Base-by-base conservation (phyloP, 2,329 filamentous ascomycete genomes). In the Fusarium staphyleae region DNA sequence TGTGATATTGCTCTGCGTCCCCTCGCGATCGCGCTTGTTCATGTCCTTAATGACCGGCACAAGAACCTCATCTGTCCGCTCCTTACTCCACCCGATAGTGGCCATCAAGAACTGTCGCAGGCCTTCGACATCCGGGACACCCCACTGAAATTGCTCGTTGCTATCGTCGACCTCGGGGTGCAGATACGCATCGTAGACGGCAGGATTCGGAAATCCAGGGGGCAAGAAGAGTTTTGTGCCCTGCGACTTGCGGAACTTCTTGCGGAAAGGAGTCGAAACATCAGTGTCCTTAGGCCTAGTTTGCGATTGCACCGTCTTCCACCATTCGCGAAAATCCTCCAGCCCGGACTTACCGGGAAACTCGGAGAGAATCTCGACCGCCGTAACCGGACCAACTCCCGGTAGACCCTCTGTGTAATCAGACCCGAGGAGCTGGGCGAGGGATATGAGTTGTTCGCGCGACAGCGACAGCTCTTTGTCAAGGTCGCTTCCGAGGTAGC, bases 1-100 rank as follows among this genome's bases (percentile, higher is more conserved):
- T n/a, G 95, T 99, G 62, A 99, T 96, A 65, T 99, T 99, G 52
- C 87, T 87, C 78, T 99, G 95, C 14, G 93, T 98, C 6, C 95
- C 95, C 75, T 98, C 95, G 22, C 86, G 81, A 61, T 91, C 89
- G 32, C 95, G 82, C 4, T 86, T 84, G 70, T 98, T 98, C 90
- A 99, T 96, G 68, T 99, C 95, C 50, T 87, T 83, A 59, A 99
- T 95, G 1, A 99, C 96, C 0, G 95, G 95, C 1, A 99, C 91
- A 2, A 99, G 83, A 2, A 99, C 90, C 73, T 99, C 95, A 68
- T 99, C 95, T 0, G 93, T 98, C 7, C 92, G 82, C 72, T 98
- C 93, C 71, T 89, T 87, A 48, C 81, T 87, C 95, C 95, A 99
- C 0, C 95, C 95, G 63, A 99, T 91, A 2, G 93, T 97, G 1